These are phyloP conservation scores for Secale cereale DNA, from an alignment of 176 grass and related monocot species.

Conservation along the genomic window DNA sequence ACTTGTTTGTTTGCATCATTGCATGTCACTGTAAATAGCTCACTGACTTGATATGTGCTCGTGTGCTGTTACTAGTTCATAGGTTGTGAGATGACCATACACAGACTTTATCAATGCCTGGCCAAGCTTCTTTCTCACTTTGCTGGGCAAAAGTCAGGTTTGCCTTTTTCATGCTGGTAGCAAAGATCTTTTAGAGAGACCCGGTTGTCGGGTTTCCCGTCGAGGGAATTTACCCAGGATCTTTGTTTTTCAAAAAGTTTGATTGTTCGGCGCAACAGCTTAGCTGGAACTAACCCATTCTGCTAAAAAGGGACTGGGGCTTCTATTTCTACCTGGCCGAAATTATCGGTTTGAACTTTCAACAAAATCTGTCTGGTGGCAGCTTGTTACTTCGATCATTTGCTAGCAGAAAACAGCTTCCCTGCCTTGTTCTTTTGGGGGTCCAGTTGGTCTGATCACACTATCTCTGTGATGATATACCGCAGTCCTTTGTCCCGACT, in stretches of 20 bases:
- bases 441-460: not conserved
- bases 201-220: not conserved
- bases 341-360: not conserved
- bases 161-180: not conserved
- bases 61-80: not conserved
- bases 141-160: not conserved
- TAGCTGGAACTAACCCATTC: not conserved
- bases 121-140: slow-evolving; percentile 14
- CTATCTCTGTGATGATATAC: not conserved
- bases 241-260: slow-evolving; percentile 4
- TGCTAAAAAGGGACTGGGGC: not conserved
- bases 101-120: not conserved
- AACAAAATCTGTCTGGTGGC: too few species aligned
- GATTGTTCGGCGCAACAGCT: not conserved
- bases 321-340: slow-evolving; percentile 3
- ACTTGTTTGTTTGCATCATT: slow-evolving; percentile 14
- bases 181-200: not conserved
- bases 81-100: not conserved
- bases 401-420: not conserved
- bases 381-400: not conserved
- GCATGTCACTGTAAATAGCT: slow-evolving; percentile 9
- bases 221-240: not conserved
- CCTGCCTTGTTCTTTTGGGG: not conserved
- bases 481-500: not conserved
- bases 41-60: not conserved